Base-by-base conservation (phyloP, 192 early-diverging fungal species). In the Podochytrium sp. region DNA sequence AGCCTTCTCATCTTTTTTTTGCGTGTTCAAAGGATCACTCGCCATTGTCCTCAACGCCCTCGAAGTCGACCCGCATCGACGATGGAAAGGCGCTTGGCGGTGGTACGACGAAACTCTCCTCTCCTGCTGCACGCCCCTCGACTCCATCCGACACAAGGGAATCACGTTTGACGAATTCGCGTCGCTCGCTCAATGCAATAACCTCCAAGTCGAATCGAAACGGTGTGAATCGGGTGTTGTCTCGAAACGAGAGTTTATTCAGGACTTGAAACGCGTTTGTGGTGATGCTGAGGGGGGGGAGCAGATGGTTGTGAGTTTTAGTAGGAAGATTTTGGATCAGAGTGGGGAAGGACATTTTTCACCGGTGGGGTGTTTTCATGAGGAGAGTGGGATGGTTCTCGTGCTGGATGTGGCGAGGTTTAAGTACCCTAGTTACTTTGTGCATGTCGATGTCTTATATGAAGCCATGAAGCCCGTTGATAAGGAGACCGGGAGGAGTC, bases 301-400 rank as follows among this genome's bases (percentile, higher is more conserved):
- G 43, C 93, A 92, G 71, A 93, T 97, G 89, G 93, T 98, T 1
- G 83, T 95, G 39, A 94, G 92, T 0, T 98, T 95, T 71, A 92
- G 90, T 0, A 83, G 96, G 14, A 81, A 84, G 30, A 74, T 83
- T 0, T 82, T 98, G 32, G 84, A 84, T 4, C 95, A 96, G 79
- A 98, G 94, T 1, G 96, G 96, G 32, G 95, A 97, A 74, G 96
- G 95, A 2, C 96, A 98, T 70, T 98, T 96, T 61, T 90, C 82
- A 23, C 96, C 96, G 18, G 91, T 98, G 67, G 94, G 91, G 16
- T 94, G 89, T 3, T 96, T 91, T 73, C 88, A 94, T 51, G 82
- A 87, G 12, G 89, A 79, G 18, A 77, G 82, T 2, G 86, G 92
- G 59, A 85, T 85, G 73, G 93, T 90, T 3, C 81, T 98, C 43